Conservation (phyloP, 2,329 filamentous ascomycete genomes). For the Cladosporium colombiae region DNA sequence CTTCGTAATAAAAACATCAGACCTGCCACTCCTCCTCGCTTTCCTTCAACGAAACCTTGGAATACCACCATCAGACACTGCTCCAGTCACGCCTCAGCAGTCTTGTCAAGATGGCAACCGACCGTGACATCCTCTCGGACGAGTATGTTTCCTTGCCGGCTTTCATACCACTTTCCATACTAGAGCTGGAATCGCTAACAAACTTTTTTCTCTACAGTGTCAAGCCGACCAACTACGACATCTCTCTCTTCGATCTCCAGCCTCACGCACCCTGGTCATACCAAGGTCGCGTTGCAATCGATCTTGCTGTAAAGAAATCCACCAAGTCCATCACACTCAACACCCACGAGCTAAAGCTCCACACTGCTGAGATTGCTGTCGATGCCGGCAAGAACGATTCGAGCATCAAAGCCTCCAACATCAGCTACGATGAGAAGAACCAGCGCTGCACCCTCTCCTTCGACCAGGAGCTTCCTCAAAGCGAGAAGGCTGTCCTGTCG, state of each 20-base stretch:
- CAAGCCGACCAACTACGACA: conserved; percentile 81
- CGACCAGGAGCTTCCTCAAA: conserved; percentile 66
- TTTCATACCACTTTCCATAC: not conserved
- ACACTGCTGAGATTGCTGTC: conserved; percentile 62
- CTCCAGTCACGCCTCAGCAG: conserved; percentile 37
- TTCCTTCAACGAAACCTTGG: not conserved
- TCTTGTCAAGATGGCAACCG: conserved; percentile 45
- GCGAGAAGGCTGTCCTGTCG: conserved; percentile 65
- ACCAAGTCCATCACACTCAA: conserved; percentile 82
- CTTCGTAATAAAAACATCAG: conserved; percentile 3
- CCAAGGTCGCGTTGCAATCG: conserved; percentile 81
- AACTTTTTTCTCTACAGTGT: conserved; percentile 50
- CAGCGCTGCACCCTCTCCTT: conserved; percentile 83
- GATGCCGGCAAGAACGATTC: conserved; percentile 60
- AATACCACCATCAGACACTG: conserved; percentile 28
- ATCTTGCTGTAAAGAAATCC: conserved; percentile 68
- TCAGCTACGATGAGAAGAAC: conserved; percentile 78
- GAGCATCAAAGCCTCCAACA: conserved; percentile 62
- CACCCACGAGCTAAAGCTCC: conserved; percentile 77
- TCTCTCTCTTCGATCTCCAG: conserved; percentile 80
- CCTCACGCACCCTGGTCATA: conserved; percentile 73
- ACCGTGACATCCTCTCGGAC: conserved; percentile 49
- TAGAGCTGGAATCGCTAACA: conserved; percentile 3
- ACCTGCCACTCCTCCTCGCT: not conserved
- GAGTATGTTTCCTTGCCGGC: conserved; percentile 36